These are phyloP conservation scores for Ceratocystis diversiconidia DNA, from an alignment of 2,329 filamentous ascomycete genomes.

Conservation along the genomic window DNA sequence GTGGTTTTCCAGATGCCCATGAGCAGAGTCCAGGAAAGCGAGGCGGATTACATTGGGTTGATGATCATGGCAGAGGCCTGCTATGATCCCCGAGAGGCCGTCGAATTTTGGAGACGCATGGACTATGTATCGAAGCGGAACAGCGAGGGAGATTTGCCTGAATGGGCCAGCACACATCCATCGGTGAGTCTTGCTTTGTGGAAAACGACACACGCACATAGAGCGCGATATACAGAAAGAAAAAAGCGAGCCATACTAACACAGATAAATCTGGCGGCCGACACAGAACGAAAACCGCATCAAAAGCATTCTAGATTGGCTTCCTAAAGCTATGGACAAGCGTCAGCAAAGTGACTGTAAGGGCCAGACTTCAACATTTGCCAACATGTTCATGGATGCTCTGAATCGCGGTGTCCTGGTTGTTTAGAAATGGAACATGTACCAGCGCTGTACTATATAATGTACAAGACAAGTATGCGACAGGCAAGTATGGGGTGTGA, in stretches of 20 bases:
- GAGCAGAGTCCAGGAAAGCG: conserved; percentile 55
- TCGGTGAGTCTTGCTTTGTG: conserved; percentile 35
- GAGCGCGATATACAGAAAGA: not conserved
- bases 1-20: conserved; percentile 54
- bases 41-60: conserved; percentile 68
- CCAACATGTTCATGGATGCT: conserved; percentile 37
- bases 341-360: conserved; percentile 39
- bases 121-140: conserved; percentile 31
- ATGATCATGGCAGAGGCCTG: conserved; percentile 75
- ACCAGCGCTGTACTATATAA: too few relatives aligned
- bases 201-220: not conserved
- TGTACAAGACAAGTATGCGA: too few relatives aligned
- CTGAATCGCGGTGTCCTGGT: conserved; percentile 22
- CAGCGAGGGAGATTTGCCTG: conserved; percentile 40
- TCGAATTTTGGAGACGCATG: conserved; percentile 55
- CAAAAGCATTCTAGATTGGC: conserved; percentile 49
- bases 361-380: conserved; percentile 35
- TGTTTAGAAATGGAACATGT: not conserved
- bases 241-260: not conserved
- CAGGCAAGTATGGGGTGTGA: too few relatives aligned
- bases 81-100: conserved; percentile 54
- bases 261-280: not conserved
- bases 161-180: conserved; percentile 66
- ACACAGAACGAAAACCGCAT: conserved; percentile 45
- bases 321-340: conserved; percentile 43